A percentile compares a stretch with the other conserved stretches of the same genome.
Conservation (phyloP, 2,329 filamentous ascomycete genomes). For the Monosporascus sp. region DNA sequence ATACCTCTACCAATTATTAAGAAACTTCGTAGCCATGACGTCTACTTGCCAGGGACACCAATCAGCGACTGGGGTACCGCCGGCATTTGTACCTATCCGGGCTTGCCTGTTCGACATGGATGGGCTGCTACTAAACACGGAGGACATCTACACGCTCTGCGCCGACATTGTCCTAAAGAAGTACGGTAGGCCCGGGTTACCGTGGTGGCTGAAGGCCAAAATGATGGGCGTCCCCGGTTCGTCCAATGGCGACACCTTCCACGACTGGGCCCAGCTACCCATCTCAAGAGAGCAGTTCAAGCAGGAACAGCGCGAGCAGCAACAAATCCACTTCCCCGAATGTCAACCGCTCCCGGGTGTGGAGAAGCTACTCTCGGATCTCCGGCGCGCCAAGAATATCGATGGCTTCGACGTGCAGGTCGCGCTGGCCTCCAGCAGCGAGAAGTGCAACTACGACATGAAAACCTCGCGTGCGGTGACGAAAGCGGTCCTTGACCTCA, state of each 20-base stretch:
- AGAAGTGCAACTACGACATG: constrained; percentile 52
- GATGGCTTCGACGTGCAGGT: constrained; percentile 35
- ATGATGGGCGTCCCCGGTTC: constrained; percentile 57
- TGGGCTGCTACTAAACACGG: constrained; percentile 68
- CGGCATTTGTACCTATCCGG: constrained; percentile 50
- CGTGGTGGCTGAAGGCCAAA: constrained; percentile 70
- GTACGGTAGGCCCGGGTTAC: constrained; percentile 56
- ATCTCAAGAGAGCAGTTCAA: constrained; percentile 57
- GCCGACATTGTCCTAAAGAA: constrained; percentile 61
- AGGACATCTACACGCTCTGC: constrained; percentile 64
- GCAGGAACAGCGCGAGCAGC: constrained; percentile 45
- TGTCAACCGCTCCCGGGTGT: constrained; percentile 61
- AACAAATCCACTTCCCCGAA: constrained; percentile 52
- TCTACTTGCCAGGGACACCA: too few relatives aligned
- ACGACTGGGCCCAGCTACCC: constrained; percentile 65
- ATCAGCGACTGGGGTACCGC: neutral
- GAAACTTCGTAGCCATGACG: too few relatives aligned
- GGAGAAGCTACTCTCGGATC: constrained; percentile 43
- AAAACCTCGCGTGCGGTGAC: constrained; percentile 44
- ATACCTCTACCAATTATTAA: too few relatives aligned
- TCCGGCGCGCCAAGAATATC: constrained; percentile 27
- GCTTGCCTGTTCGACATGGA: constrained; percentile 81
- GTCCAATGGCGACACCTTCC: constrained; percentile 24
- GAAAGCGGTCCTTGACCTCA: constrained; percentile 29
- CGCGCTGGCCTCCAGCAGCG: constrained; percentile 62